Evolutionary conservation across 2,329 filamentous ascomycete genomes (phyloP), one percentile per base, ranked within the genome.

Genomic region (Ascochyta viciae-villosae): DNA sequence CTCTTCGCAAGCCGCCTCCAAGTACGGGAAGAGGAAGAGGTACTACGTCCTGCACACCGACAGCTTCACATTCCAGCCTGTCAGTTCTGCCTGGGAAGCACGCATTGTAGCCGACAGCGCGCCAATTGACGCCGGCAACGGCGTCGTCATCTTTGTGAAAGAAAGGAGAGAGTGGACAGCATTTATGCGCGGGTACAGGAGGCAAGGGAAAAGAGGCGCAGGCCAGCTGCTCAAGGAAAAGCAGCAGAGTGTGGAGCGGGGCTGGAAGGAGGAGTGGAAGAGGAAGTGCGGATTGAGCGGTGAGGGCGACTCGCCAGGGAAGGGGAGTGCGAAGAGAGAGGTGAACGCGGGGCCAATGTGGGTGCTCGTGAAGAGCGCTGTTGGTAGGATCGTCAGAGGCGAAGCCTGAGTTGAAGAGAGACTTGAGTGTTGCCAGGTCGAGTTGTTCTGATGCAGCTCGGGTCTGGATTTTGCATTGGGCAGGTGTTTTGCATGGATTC

Each of bases 321-420:
- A 48, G 29, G 46, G 45, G 4, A 50, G 44, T 8, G 60, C 53
- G 15, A 61, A 60, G 46, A 68, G 63, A 37, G 62, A 66, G 54
- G 57, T 60, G 10, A 67, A 65, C 39, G 65, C 65, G 22, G 66
- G 66, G 41, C 64, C 66, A 6, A 67, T 67, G 64, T 68, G 66
- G 66, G 64, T 67, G 46, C 59, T 68, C 10, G 66, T 68, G 24
- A 68, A 66, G 58, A 64, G 63, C 45, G 66, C 64, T 26, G 52
- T 67, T 45, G 59, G 50, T 35, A 59, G 60, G 53, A 68, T 68
- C 54, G 55, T 62, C n/a, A 62, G 54, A 31, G 62, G 64, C 31
- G 66, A 68, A 50, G 66, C 66, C 13, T 68, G 57, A 63, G 10
- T 31, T 29, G 22, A 35, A 33, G n/a, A 4, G 27, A 38, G 31